Conservation (phyloP, 192 early-diverging fungal species). For the Podila minutissima region DNA sequence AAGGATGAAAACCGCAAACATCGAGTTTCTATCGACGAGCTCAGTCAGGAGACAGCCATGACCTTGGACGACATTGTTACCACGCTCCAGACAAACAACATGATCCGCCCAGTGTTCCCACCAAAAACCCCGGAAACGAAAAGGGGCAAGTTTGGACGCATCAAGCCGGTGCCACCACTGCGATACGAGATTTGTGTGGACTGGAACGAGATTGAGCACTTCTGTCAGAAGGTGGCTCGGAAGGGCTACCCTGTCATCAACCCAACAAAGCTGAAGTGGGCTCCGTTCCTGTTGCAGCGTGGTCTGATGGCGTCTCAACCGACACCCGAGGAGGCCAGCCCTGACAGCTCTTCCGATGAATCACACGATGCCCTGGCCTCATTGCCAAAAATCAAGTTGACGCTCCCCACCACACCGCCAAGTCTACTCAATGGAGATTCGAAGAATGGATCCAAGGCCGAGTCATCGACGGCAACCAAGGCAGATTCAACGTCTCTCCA, state of each 20-base stretch:
- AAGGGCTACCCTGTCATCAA: slow-evolving; percentile 65
- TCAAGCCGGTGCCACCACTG: slow-evolving; percentile 25
- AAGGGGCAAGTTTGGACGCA: slow-evolving; percentile 29
- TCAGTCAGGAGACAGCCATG: slow-evolving; percentile 79
- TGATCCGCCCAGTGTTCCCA: slow-evolving; percentile 51
- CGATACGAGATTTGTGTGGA: slow-evolving; percentile 64
- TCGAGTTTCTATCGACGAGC: slow-evolving; percentile 57
- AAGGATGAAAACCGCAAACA: slow-evolving; percentile 23
- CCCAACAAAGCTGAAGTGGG: slow-evolving; percentile 72
- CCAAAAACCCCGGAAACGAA: slow-evolving; percentile 32
- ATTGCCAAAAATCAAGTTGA: not conserved
- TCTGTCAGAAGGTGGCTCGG: slow-evolving; percentile 55
- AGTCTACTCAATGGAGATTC: slow-evolving; percentile 8
- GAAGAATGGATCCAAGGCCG: slow-evolving; percentile 2
- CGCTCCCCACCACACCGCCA: too few species aligned
- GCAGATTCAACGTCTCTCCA: too few species aligned
- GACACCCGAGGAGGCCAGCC: not conserved
- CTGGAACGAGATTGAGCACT: slow-evolving; percentile 51
- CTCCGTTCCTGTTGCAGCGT: slow-evolving; percentile 70
- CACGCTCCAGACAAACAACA: slow-evolving; percentile 69
- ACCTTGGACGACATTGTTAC: slow-evolving; percentile 84
- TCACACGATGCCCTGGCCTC: not conserved
- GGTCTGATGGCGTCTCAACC: slow-evolving; percentile 25
- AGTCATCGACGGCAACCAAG: too few species aligned
- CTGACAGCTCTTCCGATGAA: not conserved